Conservation (phyloP, 2,329 filamentous ascomycete genomes). For the Sclerotinia sclerotiorum region DNA sequence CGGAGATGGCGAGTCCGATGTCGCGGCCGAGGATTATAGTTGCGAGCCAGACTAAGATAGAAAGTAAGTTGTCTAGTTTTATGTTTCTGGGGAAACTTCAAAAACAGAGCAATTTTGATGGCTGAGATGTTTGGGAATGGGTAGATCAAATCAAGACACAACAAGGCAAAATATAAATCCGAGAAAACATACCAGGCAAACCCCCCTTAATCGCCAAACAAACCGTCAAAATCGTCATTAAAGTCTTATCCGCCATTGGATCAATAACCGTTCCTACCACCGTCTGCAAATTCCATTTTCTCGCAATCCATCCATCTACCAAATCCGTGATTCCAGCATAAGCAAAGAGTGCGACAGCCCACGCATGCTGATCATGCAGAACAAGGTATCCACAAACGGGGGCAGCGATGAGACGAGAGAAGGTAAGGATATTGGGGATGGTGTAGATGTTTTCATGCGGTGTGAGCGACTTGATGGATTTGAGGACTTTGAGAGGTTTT, state of each 20-base stretch:
- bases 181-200: conserved; percentile 64
- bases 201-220: conserved; percentile 80
- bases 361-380: conserved; percentile 74
- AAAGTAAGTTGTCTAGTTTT: background rate
- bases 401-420: conserved; percentile 78
- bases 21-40: conserved; percentile 90
- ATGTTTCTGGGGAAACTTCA: background rate
- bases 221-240: conserved; percentile 92
- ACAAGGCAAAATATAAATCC: background rate
- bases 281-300: conserved; percentile 82
- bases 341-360: conserved; percentile 81
- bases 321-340: conserved; percentile 92
- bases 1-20: conserved; percentile 75
- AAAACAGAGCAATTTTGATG: too few species aligned
- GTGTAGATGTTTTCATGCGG: conserved; percentile 92
- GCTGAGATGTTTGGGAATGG: background rate
- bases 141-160: background rate
- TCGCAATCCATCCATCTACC: conserved; percentile 90
- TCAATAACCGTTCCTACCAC: conserved; percentile 94
- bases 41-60: conserved; percentile 71
- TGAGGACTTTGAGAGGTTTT: conserved; percentile 30
- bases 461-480: conserved; percentile 37
- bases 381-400: conserved; percentile 88
- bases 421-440: conserved; percentile 89
- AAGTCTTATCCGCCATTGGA: conserved; percentile 92